These are phyloP conservation scores for Mortierella sp. DNA, from an alignment of 371 early-diverging fungal genomes.

Conservation along the genomic window DNA sequence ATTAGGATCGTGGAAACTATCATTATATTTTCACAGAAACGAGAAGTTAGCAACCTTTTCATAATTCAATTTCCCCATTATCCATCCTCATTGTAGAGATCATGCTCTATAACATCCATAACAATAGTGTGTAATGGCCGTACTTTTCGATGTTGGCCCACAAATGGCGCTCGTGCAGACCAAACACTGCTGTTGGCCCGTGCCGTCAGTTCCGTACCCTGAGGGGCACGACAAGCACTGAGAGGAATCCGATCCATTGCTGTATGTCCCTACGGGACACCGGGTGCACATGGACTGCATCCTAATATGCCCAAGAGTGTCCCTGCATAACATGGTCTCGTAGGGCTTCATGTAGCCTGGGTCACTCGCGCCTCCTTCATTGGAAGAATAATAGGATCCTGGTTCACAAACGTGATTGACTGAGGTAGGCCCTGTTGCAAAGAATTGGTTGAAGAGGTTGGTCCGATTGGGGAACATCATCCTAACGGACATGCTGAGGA, in stretches of 20 bases:
- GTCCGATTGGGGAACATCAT: slow-evolving; percentile 45
- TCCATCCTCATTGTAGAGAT: too few relatives aligned
- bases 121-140: too few relatives aligned
- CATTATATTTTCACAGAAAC: slow-evolving; percentile 6
- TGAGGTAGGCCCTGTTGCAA: slow-evolving; percentile 26
- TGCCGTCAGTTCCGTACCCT: slow-evolving; percentile 26
- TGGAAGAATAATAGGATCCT: slow-evolving; percentile 40
- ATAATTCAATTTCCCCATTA: too few relatives aligned
- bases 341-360: background rate
- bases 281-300: slow-evolving; percentile 50
- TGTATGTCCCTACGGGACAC: slow-evolving; percentile 50
- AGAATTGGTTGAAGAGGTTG: slow-evolving; percentile 23
- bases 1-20: slow-evolving; percentile 32
- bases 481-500: slow-evolving; percentile 35
- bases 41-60: too few relatives aligned
- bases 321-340: slow-evolving; percentile 55
- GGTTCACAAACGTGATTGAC: slow-evolving; percentile 29
- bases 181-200: slow-evolving; percentile 26
- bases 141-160: slow-evolving; percentile 12
- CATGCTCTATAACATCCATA: too few relatives aligned
- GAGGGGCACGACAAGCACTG: slow-evolving; percentile 23
- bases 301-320: slow-evolving; percentile 35
- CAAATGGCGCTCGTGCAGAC: slow-evolving; percentile 25
- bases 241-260: slow-evolving; percentile 31
- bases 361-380: background rate